A percentile compares a stretch with the other conserved stretches of the same genome.
Conservation (phyloP, 495 filamentous ascomycete genomes). For the Aspergillus campestris region DNA sequence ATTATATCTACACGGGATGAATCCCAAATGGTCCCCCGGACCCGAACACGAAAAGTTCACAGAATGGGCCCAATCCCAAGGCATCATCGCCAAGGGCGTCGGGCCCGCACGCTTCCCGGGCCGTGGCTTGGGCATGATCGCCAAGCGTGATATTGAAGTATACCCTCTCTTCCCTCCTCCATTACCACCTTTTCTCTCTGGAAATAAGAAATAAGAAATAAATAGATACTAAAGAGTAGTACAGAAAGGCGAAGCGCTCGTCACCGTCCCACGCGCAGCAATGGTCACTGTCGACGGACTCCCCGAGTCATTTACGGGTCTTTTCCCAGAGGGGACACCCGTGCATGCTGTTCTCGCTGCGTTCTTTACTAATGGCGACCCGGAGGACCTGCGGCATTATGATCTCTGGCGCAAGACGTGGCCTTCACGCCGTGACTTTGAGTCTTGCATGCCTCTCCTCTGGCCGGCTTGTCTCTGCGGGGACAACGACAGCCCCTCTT, state of each 20-base stretch:
- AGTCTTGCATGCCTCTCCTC: constrained; percentile 56
- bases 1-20: constrained; percentile 12
- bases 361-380: constrained; percentile 46
- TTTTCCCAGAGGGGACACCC: constrained; percentile 43
- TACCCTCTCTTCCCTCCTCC: neutral
- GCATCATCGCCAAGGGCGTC: constrained; percentile 53
- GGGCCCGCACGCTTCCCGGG: constrained; percentile 51
- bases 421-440: constrained; percentile 52
- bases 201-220: neutral
- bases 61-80: constrained; percentile 51
- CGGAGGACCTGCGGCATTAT: constrained; percentile 24
- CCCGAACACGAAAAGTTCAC: constrained; percentile 44
- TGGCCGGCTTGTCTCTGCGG: constrained; percentile 43
- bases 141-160: constrained; percentile 57
- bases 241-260: constrained; percentile 45
- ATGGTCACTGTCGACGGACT: constrained; percentile 56
- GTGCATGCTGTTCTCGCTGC: constrained; percentile 67
- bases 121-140: constrained; percentile 66
- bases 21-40: constrained; percentile 31
- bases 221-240: neutral
- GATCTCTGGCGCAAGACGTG: constrained; percentile 60
- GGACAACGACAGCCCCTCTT: constrained; percentile 1
- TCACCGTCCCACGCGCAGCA: constrained; percentile 53
- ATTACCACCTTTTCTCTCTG: too few species aligned
- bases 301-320: constrained; percentile 33